Conservation (phyloP, 768 basidiomycete genomes). For the Lactarius trivialis region DNA sequence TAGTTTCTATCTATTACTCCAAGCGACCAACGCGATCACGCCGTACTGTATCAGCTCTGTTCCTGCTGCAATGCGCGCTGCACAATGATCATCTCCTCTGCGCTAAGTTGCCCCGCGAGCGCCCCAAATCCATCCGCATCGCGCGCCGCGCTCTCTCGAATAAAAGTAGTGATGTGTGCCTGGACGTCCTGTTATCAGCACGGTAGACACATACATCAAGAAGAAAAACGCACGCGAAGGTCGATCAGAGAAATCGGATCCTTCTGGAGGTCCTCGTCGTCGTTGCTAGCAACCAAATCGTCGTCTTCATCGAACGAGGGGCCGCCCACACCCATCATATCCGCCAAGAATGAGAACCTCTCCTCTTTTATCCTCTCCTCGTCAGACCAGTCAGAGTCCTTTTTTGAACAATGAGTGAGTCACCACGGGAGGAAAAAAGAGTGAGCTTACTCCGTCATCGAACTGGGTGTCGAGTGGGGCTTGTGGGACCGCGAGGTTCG, state of each 20-base stretch:
- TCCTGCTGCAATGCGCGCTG: slow-evolving; percentile 32
- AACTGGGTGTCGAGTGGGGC: slow-evolving; percentile 52
- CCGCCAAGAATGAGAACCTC: slow-evolving; percentile 80
- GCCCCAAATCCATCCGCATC: slow-evolving; percentile 58
- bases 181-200: slow-evolving; percentile 27
- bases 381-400: slow-evolving; percentile 94
- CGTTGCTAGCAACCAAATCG: slow-evolving; percentile 61
- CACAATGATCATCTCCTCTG: slow-evolving; percentile 68
- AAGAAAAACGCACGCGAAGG: slow-evolving; percentile 44
- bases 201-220: background rate
- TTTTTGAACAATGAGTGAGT: slow-evolving; percentile 15
- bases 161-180: slow-evolving; percentile 65
- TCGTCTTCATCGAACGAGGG: slow-evolving; percentile 66
- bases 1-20: background rate
- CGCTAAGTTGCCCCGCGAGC: slow-evolving; percentile 56
- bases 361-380: slow-evolving; percentile 72
- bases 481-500: slow-evolving; percentile 54
- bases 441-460: slow-evolving; percentile 62
- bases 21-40: too few relatives aligned
- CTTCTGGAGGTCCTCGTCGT: slow-evolving; percentile 81
- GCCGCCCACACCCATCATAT: slow-evolving; percentile 70
- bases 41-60: slow-evolving; percentile 1
- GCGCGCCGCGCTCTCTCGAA: slow-evolving; percentile 57
- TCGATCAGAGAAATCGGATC: slow-evolving; percentile 88
- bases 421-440: background rate